Evolutionary conservation across 208 protist genomes (phyloP).

Genomic region (Acanthamoeba lenticulata): DNA sequence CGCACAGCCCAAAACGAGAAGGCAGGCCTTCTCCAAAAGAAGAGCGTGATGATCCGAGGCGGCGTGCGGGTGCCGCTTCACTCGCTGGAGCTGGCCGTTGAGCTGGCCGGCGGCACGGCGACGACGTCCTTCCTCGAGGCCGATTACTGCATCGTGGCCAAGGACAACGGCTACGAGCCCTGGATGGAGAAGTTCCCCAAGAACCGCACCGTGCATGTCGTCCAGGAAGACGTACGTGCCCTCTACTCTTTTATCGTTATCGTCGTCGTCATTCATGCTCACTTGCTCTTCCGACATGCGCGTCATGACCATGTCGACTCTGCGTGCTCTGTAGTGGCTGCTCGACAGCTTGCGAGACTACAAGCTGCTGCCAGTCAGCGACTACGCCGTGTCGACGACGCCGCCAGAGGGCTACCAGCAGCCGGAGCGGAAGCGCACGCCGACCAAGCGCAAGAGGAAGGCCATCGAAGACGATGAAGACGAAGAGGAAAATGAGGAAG

Average conservation of each 20-base stretch:
- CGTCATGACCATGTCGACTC: neutral
- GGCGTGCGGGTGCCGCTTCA: neutral
- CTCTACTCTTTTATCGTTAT: neutral
- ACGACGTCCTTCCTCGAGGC: neutral
- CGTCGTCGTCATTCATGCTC: neutral
- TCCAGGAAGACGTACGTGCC: neutral
- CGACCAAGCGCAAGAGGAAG: conserved; percentile 36
- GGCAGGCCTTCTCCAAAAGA: neutral
- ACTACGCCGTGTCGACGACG: neutral
- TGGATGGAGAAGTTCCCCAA: conserved; percentile 58
- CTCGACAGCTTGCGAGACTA: conserved; percentile 24
- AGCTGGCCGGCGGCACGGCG: neutral
- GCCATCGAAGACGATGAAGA: neutral
- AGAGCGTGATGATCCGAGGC: conserved; percentile 3
- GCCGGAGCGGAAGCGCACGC: neutral
- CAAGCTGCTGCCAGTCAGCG: neutral
- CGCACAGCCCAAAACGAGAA: neutral
- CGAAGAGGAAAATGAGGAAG: neutral
- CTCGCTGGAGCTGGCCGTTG: conserved; percentile 19
- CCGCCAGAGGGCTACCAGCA: neutral
- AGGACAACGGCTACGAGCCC: neutral
- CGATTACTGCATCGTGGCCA: conserved; percentile 41
- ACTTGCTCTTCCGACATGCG: neutral
- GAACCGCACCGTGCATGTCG: neutral
- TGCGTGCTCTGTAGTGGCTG: neutral